These are phyloP conservation scores for Solanum hybrid DNA, from an alignment of 305 asterid genomes.

Conservation along the genomic window DNA sequence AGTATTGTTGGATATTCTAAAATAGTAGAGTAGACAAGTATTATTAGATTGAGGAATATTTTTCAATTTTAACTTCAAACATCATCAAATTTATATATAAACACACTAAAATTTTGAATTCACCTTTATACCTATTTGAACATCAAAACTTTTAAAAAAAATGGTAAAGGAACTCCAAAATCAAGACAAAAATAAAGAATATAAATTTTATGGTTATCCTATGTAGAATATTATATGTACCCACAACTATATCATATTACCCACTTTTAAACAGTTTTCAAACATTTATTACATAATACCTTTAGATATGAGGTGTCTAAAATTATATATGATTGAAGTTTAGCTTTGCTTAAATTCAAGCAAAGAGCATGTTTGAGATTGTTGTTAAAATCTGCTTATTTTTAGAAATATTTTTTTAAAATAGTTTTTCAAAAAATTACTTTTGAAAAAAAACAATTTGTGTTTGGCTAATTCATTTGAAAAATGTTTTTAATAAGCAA, in stretches of 20 bases:
- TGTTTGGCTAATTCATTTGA: no score
- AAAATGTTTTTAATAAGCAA: no score
- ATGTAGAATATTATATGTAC: background rate
- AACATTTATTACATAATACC: no score
- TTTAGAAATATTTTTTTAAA: no score
- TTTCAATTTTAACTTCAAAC: background rate
- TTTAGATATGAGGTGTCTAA: no score
- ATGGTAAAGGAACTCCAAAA: background rate
- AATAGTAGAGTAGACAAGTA: no score
- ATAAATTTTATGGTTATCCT: background rate
- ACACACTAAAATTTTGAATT: background rate
- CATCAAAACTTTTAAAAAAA: background rate
- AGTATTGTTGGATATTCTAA: no score
- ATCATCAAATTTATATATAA: background rate
- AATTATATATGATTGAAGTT: no score
- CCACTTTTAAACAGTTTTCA: background rate
- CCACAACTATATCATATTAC: background rate
- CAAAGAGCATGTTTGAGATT: background rate
- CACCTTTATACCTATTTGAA: background rate
- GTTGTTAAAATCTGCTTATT: no score
- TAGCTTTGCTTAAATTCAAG: background rate
- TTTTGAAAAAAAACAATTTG: no score
- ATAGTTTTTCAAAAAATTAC: no score
- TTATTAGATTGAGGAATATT: no score
- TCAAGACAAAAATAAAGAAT: background rate